Evolutionary conservation across 345 rosid species (phyloP), one percentile per base, ranked within the genome.

Genomic region (Chamaenerion angustifolium): DNA sequence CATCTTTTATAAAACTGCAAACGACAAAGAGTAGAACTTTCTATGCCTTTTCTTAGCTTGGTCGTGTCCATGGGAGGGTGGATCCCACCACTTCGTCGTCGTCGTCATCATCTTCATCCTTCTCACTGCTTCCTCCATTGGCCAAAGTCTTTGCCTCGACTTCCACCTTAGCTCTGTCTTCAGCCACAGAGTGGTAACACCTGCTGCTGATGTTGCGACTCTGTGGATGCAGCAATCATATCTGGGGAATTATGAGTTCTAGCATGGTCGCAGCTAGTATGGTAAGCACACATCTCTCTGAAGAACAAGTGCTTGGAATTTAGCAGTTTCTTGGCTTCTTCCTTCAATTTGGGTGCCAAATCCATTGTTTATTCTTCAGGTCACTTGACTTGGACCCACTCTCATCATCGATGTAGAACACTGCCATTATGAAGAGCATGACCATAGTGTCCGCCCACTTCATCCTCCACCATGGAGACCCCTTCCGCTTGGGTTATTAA

Each of bases 401-500:
- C 56, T 88, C 96, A 62, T 84, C 98, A 6, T 96, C 98, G 46
- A 92, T 87, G 59, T 87, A 92, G 62, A 70, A 83, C 0, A 92
- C 98, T 0, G 95, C 96, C 90, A 80, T 77, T 45, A 92, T 77
- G 23, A 92, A 64, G 13, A 92, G 68, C 65, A 68, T 76, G 21
- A 92, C 98, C 98, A 92, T 92, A 42, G 57, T 57, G 49, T 88
- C 96, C 16, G 95, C 88, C 96, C 99, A 92, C 64, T 92, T 92
- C 96, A 92, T 92, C 51, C 99, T 76, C 49, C 88, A 95, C 99
- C 99, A 92, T 1, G 73, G 95, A 23, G 95, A 85, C 1, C 66
- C 6, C 55, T 76, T 82, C 15, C 75, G 77, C 62, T 73, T 82
- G 9, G 71, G 73, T n/a, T n/a, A n/a, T n/a, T n/a, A n/a, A n/a